Percentiles rank a stretch among this genome's conserved stretches.
Evolutionary conservation across 352 stramenopile species (phyloP).

Genomic region (Plasmopara viticola): DNA sequence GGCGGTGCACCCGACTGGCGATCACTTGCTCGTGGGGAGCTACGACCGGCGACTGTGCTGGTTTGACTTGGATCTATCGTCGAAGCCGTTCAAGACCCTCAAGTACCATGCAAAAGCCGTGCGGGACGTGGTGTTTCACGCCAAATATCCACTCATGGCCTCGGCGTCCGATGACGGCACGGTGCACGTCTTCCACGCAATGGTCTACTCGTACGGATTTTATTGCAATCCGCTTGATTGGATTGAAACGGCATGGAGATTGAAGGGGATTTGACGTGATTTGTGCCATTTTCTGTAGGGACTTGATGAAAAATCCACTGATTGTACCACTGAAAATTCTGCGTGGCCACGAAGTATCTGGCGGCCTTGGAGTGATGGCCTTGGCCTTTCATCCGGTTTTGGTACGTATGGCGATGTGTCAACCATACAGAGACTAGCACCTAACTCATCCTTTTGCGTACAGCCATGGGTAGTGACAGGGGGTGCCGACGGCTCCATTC

Average conservation of each 20-base stretch:
- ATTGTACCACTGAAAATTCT: slow-evolving; percentile 99
- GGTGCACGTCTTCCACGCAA: slow-evolving; percentile 99
- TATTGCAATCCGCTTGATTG: not conserved
- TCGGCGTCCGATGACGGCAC: slow-evolving; percentile 97
- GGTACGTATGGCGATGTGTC: slow-evolving; percentile 36
- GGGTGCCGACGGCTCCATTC: slow-evolving; percentile 92
- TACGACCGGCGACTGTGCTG: slow-evolving; percentile 97
- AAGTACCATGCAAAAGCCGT: slow-evolving; percentile 98
- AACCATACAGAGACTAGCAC: not conserved
- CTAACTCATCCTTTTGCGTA: slow-evolving; percentile 9
- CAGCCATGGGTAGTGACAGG: slow-evolving; percentile 91
- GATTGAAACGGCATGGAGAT: no score
- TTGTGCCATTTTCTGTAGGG: slow-evolving; percentile 35
- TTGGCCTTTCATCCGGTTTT: slow-evolving; percentile 97
- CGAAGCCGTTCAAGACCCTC: slow-evolving; percentile 97
- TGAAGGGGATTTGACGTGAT: not conserved
- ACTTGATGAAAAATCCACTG: slow-evolving; percentile 98
- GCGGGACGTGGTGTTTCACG: slow-evolving; percentile 90
- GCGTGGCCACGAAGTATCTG: slow-evolving; percentile 88
- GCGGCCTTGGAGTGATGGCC: slow-evolving; percentile 93
- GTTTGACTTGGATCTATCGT: slow-evolving; percentile 99
- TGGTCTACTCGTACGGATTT: slow-evolving; percentile 95
- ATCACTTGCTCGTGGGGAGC: slow-evolving; percentile 97
- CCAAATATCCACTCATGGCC: slow-evolving; percentile 97
- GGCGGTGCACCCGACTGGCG: slow-evolving; percentile 96